Evolutionary conservation across 176 grass and related monocot species (phyloP).

Genomic region (Lolium rigidum): DNA sequence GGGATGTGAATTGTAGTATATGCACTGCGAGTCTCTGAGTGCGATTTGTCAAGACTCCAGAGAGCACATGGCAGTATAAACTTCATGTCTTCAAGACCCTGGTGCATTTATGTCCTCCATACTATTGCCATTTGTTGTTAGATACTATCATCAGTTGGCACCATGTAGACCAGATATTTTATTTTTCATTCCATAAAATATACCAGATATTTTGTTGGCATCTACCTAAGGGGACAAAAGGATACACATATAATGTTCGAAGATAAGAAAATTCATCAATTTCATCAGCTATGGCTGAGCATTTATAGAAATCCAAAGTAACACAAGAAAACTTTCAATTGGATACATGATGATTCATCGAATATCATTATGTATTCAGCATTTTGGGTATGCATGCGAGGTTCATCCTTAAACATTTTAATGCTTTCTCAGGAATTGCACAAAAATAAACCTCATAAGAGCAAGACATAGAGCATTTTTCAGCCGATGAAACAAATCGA

Average conservation of each 20-base stretch:
- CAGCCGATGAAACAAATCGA: neutral
- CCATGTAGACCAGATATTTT: constrained; percentile 21
- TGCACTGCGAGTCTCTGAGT: neutral
- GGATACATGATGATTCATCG: neutral
- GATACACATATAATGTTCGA: neutral
- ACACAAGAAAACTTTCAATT: neutral
- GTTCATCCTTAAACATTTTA: neutral
- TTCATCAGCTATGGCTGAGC: neutral
- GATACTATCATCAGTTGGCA: constrained; percentile 30
- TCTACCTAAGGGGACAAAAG: neutral
- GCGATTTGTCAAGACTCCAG: constrained; percentile 37
- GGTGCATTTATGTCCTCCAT: constrained; percentile 41
- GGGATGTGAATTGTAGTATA: constrained; percentile 1
- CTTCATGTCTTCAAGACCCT: constrained; percentile 17
- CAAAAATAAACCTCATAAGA: neutral
- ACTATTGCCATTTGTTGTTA: constrained; percentile 24
- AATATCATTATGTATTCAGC: neutral
- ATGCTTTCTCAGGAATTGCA: constrained; percentile 1
- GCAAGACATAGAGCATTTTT: neutral
- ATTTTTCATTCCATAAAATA: neutral
- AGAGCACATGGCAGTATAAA: constrained; percentile 35
- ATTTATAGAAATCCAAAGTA: neutral
- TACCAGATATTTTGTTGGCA: constrained; percentile 18
- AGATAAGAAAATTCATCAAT: neutral
- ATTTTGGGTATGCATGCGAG: neutral